Evolutionary conservation across 1,139 yeast genomes (phyloP), one percentile per base, ranked within the genome.

Genomic region (Debaryomyces fabryi): DNA sequence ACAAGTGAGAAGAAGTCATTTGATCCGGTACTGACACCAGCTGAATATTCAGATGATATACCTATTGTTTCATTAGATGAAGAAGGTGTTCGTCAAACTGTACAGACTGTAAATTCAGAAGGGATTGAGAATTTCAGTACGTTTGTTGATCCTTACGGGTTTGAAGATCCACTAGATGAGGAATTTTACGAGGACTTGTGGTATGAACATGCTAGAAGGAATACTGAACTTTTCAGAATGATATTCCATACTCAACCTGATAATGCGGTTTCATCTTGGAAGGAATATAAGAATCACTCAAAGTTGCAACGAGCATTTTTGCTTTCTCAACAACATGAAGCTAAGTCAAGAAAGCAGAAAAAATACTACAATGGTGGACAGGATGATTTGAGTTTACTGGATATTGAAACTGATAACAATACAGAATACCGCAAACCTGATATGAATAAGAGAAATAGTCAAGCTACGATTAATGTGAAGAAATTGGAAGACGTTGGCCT

Each of bases 201-300:
- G 97, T 81, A 78, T 59, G 86, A 88, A 9, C 83, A 82, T 62
- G 98, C 99, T 0, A 74, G 87, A 50, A 78, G 92, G 57, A 95
- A 95, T 62, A 91, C 98, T 0, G 78, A 82, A 51, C 72, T 93
- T 6, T 95, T 81, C 69, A 77, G 97, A 52, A 76, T 86, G 67
- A 90, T 93, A 2, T 95, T 95, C 77, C 93, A 92, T 55, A 84
- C 91, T 54, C 98, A 93, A 64, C 99, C 99, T 0, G 99, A 95
- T 65, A 90, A 93, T 63, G 76, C 81, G 13, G 98, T 93, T 12
- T 76, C 78, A 20, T 81, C 93, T 0, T 95, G 99, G 99, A 81
- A 81, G 50, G 96, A 90, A 44, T 95, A 91, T 65, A 91, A 89
- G 63, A 83, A 79, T 34, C 88, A 76, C 64, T 78, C 81, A 43